phyloP scores from a whole-genome alignment of 352 stramenopile species.

The Blastocystis sp. region DNA sequence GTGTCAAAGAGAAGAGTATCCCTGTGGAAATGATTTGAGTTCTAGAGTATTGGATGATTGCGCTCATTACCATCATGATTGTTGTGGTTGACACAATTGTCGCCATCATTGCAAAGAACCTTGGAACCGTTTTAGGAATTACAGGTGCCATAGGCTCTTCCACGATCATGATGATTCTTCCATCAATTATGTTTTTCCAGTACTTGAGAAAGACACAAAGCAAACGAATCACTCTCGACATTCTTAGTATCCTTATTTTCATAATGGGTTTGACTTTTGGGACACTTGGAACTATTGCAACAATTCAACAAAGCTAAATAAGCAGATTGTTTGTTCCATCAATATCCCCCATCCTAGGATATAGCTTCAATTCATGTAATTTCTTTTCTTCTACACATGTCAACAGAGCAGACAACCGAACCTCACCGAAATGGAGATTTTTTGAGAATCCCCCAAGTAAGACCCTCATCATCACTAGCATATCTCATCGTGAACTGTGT shows the following conservation, averaged over 20 bases:
- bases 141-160: constrained; percentile 30
- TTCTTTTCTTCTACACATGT: not conserved
- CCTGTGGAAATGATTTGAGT: not conserved
- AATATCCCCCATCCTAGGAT: not conserved
- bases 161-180: constrained; percentile 55
- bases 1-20: not conserved
- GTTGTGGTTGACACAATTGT: constrained; percentile 2
- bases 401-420: not conserved
- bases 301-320: constrained; percentile 32
- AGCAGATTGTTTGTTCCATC: constrained; percentile 12
- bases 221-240: not conserved
- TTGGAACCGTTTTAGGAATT: constrained; percentile 35
- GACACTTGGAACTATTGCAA: constrained; percentile 17
- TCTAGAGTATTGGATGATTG: constrained; percentile 27
- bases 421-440: constrained; percentile 19
- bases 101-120: constrained; percentile 15
- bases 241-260: constrained; percentile 3
- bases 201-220: constrained; percentile 3
- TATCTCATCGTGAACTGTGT: constrained; percentile 57
- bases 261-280: constrained; percentile 12
- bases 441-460: constrained; percentile 53
- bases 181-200: constrained; percentile 33
- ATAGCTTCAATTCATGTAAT: not conserved
- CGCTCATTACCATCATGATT: constrained; percentile 24
- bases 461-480: not conserved